phyloP scores from a whole-genome alignment of 495 filamentous ascomycete genomes.

The Stereocaulon alpinum region DNA sequence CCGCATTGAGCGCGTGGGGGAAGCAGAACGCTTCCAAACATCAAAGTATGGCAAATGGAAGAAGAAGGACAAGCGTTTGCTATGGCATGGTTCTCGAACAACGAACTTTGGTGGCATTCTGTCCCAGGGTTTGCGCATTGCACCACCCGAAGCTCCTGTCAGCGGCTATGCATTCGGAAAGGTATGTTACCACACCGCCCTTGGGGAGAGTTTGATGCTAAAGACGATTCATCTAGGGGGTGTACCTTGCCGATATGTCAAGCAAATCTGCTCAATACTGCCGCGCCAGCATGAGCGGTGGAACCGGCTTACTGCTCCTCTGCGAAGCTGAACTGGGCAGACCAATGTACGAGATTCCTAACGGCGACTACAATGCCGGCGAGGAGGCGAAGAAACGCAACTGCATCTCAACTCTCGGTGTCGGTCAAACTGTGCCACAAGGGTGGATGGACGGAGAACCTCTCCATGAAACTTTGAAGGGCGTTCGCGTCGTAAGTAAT shows the following conservation, averaged over 20 bases:
- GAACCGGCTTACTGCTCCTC: constrained; percentile 54
- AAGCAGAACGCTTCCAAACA: constrained; percentile 55
- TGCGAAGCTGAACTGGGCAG: constrained; percentile 63
- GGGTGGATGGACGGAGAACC: constrained; percentile 67
- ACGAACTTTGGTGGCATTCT: constrained; percentile 81
- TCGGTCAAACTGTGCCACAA: constrained; percentile 48
- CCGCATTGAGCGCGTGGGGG: constrained; percentile 67
- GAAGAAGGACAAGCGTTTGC: constrained; percentile 52
- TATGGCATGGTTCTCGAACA: constrained; percentile 67
- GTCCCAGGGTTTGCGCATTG: constrained; percentile 75
- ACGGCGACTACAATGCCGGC: constrained; percentile 38
- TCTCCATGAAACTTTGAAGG: constrained; percentile 50
- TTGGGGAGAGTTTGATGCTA: neutral
- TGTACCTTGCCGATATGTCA: constrained; percentile 79
- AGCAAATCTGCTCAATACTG: constrained; percentile 76
- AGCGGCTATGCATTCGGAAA: constrained; percentile 78
- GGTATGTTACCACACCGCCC: neutral
- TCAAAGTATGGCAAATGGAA: constrained; percentile 34
- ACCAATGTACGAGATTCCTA: constrained; percentile 43
- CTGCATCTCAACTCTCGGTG: constrained; percentile 55
- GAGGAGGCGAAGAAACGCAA: constrained; percentile 48
- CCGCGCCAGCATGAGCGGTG: constrained; percentile 40
- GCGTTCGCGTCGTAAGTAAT: constrained; percentile 48
- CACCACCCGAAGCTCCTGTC: constrained; percentile 71
- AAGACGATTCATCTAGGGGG: constrained; percentile 34